Evolutionary conservation across 1,284 basidiomycete genomes (phyloP).

Genomic region (Hortiboletus rubellus): DNA sequence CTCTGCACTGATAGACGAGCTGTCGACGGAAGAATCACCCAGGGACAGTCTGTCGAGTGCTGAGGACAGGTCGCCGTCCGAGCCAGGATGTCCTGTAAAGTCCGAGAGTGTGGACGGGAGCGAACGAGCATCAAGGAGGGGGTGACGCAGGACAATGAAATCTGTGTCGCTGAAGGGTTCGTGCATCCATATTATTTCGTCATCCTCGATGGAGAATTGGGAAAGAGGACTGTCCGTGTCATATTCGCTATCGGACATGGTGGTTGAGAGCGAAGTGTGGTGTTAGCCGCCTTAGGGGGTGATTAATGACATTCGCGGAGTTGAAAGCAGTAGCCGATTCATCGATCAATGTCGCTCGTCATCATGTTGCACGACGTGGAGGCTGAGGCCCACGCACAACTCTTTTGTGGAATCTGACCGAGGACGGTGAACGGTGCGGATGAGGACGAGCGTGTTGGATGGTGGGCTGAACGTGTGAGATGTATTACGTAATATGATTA

Average conservation of each 20-base stretch:
- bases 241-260: conserved; percentile 20
- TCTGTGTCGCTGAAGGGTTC: conserved; percentile 28
- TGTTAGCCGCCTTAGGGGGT: background rate
- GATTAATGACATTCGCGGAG: conserved; percentile 25
- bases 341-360: conserved; percentile 16
- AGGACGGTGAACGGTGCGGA: background rate
- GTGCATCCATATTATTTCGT: conserved; percentile 24
- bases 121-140: conserved; percentile 18
- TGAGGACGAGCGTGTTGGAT: background rate
- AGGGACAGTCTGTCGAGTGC: conserved; percentile 21
- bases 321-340: conserved; percentile 4
- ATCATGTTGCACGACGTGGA: conserved; percentile 6
- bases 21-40: conserved; percentile 6
- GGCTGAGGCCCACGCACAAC: background rate
- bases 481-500: conserved; percentile 38
- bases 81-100: background rate
- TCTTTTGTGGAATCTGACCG: background rate
- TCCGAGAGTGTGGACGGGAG: conserved; percentile 20
- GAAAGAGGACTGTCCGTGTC: conserved; percentile 11
- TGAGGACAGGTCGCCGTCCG: conserved; percentile 15
- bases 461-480: conserved; percentile 24
- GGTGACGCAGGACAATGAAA: conserved; percentile 28
- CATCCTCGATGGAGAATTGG: conserved; percentile 23
- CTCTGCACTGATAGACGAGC: conserved; percentile 6
- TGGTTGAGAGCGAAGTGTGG: background rate